Conservation (phyloP, 495 filamentous ascomycete species). For the Copromyces sp. region DNA sequence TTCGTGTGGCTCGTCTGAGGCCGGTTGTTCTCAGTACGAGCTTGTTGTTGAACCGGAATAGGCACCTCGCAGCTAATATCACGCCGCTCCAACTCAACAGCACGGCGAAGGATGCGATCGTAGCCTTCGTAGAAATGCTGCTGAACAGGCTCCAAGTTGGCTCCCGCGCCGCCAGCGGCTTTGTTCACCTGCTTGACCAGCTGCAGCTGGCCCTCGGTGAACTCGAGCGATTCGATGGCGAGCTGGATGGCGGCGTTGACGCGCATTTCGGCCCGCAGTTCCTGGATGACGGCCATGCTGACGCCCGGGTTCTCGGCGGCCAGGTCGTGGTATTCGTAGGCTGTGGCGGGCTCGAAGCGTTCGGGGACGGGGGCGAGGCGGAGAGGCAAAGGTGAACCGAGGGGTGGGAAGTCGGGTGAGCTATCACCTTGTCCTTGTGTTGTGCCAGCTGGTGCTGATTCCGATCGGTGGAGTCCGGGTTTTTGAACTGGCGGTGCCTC, state of each 20-base stretch:
- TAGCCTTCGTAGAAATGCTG: constrained; percentile 23
- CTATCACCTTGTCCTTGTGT: background rate
- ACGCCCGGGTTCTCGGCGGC: constrained; percentile 1
- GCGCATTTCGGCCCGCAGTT: constrained; percentile 21
- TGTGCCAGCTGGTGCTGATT: background rate
- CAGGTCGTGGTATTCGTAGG: background rate
- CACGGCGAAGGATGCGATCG: constrained; percentile 18
- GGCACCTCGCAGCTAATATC: constrained; percentile 3
- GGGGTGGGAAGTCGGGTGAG: background rate
- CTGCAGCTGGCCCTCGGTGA: constrained; percentile 21
- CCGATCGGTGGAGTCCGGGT: background rate
- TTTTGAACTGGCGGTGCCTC: background rate
- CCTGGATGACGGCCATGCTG: constrained; percentile 10
- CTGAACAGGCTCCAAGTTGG: constrained; percentile 14
- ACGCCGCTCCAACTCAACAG: constrained; percentile 17
- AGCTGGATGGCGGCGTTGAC: constrained; percentile 25
- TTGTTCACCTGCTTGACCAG: constrained; percentile 18
- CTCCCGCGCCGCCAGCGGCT: constrained; percentile 1
- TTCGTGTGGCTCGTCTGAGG: background rate
- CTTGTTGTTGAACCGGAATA: background rate
- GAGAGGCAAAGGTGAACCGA: background rate
- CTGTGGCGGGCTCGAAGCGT: background rate
- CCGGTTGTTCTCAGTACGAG: background rate
- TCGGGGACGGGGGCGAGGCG: background rate
- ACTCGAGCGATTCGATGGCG: constrained; percentile 23